Base-by-base conservation (phyloP, 805 yeast genomes). In the Yamadazyma laniorum region DNA sequence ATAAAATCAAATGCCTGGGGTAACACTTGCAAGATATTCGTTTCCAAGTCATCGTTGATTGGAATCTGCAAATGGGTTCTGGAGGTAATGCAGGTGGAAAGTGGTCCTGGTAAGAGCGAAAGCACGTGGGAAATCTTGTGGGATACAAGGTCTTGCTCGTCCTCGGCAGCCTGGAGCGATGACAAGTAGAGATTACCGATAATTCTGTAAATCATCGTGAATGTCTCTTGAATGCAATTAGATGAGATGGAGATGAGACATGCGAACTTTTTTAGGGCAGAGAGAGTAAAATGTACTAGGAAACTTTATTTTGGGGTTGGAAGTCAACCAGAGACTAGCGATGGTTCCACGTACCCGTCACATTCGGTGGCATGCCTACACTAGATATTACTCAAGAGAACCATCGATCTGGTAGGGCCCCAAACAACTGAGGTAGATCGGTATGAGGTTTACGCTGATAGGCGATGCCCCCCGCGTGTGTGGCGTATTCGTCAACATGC, bases 141-240 rank as follows among this genome's bases (percentile, higher is more conserved):
- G 7, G 9, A 9, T 48, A 72, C 62, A 16, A 66, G 65, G 21
- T 59, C 61, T 29, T 86, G 59, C 6, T 15, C 18, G 29, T 83
- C 79, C 12, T 73, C 63, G 16, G 89, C 62, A 11, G 19, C 18
- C 7, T 29, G 29, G 15, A 82, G 65, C 1, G 93, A 78, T 4
- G 96, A 89, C 12, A 91, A 59, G 60, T 80, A 85, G 2, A 91
- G 72, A 6, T 82, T 81, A 18, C 95, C 95, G n/a, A 86, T 59
- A n/a, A 89, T 73, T 51, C 95, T 69, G 39, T 76, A 70, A 42
- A 74, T 56, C 49, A 42, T 37, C 8, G 35, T 9, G 29, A 19
- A n/a, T n/a, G n/a, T n/a, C n/a, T n/a, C n/a, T n/a, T n/a, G n/a
- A n/a, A n/a, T n/a, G n/a, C n/a, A n/a, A n/a, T 19, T 37, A 33